These are phyloP conservation scores for Cercospora citrullina DNA, from an alignment of 2,329 filamentous ascomycete genomes.

Conservation along the genomic window DNA sequence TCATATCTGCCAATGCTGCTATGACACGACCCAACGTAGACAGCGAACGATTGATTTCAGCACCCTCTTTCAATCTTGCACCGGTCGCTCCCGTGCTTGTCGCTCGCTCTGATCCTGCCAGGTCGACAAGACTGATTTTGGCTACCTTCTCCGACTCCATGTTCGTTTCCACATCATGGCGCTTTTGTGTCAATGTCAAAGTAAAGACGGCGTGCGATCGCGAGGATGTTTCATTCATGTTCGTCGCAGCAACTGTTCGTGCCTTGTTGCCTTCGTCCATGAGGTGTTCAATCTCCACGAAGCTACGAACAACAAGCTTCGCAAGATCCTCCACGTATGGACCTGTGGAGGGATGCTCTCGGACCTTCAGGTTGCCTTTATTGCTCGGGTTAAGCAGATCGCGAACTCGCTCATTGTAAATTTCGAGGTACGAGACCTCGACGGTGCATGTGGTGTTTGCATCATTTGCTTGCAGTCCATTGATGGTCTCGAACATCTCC, in stretches of 20 bases:
- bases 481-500: slow-evolving; percentile 93
- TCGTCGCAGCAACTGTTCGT: slow-evolving; percentile 93
- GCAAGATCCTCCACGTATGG: slow-evolving; percentile 98
- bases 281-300: slow-evolving; percentile 91
- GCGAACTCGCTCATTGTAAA: slow-evolving; percentile 96
- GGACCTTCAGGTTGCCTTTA: slow-evolving; percentile 93
- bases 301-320: slow-evolving; percentile 89
- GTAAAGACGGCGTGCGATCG: slow-evolving; percentile 98
- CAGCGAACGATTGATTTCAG: slow-evolving; percentile 95
- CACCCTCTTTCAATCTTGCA: slow-evolving; percentile 91
- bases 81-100: slow-evolving; percentile 97
- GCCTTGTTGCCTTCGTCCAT: slow-evolving; percentile 99
- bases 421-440: slow-evolving; percentile 97
- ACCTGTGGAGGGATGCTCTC: slow-evolving; percentile 95
- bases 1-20: slow-evolving; percentile 88
- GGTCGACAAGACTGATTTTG: slow-evolving; percentile 95
- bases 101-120: slow-evolving; percentile 95
- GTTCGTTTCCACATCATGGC: slow-evolving; percentile 84
- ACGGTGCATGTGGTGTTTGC: slow-evolving; percentile 83
- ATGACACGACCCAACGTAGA: slow-evolving; percentile 97
- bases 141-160: slow-evolving; percentile 98
- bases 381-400: slow-evolving; percentile 93
- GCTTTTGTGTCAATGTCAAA: slow-evolving; percentile 90
- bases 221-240: slow-evolving; percentile 99
- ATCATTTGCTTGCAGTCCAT: slow-evolving; percentile 65